Conservation (phyloP, 1,284 basidiomycete genomes). For the Phylloporus sp. region DNA sequence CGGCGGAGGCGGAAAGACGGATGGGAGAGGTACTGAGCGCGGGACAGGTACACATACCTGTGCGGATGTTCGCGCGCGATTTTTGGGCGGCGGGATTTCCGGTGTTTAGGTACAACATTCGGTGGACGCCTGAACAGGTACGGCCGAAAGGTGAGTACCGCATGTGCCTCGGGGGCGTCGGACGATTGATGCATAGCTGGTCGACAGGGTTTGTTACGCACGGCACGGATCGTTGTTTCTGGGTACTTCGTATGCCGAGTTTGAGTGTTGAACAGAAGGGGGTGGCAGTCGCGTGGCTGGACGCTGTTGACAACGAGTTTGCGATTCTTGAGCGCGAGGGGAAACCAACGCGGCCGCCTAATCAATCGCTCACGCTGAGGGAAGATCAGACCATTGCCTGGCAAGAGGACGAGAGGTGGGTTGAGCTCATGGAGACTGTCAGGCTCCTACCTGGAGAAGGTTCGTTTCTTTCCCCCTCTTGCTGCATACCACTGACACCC, state of each 20-base stretch:
- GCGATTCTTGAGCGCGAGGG: slow-evolving; percentile 47
- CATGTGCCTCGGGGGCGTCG: neutral
- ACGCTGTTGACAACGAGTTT: slow-evolving; percentile 47
- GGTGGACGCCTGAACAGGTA: slow-evolving; percentile 66
- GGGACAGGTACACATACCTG: slow-evolving; percentile 73
- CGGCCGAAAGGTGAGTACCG: slow-evolving; percentile 54
- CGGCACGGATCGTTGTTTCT: slow-evolving; percentile 59
- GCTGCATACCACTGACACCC: neutral
- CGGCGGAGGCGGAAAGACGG: slow-evolving; percentile 46
- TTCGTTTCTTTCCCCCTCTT: neutral
- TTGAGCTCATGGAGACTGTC: slow-evolving; percentile 44
- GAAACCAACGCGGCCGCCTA: slow-evolving; percentile 35
- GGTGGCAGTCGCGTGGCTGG: slow-evolving; percentile 40
- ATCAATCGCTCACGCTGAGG: slow-evolving; percentile 52
- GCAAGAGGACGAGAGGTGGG: neutral
- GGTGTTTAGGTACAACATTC: slow-evolving; percentile 67
- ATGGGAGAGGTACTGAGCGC: slow-evolving; percentile 65
- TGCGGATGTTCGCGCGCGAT: slow-evolving; percentile 63
- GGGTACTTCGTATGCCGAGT: slow-evolving; percentile 46
- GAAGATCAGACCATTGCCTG: slow-evolving; percentile 42
- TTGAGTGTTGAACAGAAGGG: slow-evolving; percentile 21
- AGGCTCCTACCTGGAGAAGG: slow-evolving; percentile 37
- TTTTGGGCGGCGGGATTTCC: slow-evolving; percentile 58
- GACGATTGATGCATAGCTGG: neutral
- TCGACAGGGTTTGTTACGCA: slow-evolving; percentile 70